Evolutionary conservation across 257 asterid species (phyloP).

Genomic region (Striga asiatica): DNA sequence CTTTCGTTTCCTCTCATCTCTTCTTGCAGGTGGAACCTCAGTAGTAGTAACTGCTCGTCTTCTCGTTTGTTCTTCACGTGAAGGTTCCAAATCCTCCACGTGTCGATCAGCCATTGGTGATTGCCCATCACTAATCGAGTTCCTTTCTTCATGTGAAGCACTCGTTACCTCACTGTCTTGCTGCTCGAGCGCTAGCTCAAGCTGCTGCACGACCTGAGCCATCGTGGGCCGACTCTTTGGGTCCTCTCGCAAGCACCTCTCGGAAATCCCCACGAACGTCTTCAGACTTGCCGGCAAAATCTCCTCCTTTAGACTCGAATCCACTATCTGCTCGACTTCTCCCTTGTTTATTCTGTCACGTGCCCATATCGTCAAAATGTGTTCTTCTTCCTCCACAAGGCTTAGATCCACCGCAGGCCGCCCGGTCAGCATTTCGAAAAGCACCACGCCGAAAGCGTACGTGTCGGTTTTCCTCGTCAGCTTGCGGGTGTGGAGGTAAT

Average conservation of each 20-base stretch:
- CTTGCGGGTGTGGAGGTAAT: constrained; percentile 29
- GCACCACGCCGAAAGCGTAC: constrained; percentile 52
- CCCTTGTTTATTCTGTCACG: constrained; percentile 28
- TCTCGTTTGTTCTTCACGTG: background rate
- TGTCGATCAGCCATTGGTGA: background rate
- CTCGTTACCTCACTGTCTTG: constrained; percentile 13
- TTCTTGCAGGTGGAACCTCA: background rate
- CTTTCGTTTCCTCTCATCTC: constrained; percentile 13
- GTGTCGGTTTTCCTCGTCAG: constrained; percentile 41
- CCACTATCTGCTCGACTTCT: constrained; percentile 32
- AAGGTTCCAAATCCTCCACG: background rate
- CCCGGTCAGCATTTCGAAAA: constrained; percentile 48
- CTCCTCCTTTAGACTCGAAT: constrained; percentile 19
- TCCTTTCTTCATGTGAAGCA: constrained; percentile 5
- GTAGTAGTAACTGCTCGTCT: background rate
- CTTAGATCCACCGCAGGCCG: constrained; percentile 34
- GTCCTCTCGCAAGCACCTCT: constrained; percentile 34
- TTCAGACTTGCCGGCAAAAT: constrained; percentile 29
- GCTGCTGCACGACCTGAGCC: constrained; percentile 38
- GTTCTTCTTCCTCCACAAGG: constrained; percentile 27
- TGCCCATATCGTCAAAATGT: constrained; percentile 32
- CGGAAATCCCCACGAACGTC: constrained; percentile 26
- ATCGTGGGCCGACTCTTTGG: constrained; percentile 51
- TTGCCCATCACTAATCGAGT: background rate
- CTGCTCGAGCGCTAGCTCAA: constrained; percentile 26